These are phyloP conservation scores for Dunaliella sp. DNA, from an alignment of 139 green algal genomes.

Conservation along the genomic window DNA sequence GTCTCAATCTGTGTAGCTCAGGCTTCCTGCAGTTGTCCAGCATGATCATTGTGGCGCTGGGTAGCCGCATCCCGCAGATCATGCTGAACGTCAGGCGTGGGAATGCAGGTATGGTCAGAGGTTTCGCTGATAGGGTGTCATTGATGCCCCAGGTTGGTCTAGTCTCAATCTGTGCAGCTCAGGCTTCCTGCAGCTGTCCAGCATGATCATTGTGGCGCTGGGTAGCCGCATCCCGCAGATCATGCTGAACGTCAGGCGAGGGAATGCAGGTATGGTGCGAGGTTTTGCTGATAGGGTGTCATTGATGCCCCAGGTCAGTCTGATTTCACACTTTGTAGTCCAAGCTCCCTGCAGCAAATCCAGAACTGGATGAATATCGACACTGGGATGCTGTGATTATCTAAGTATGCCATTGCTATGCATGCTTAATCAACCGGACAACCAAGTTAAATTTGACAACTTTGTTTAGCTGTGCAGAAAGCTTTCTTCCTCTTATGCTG, in stretches of 20 bases:
- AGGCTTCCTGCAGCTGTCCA: conserved; percentile 55
- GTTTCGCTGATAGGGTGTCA: background rate
- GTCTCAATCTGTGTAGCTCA: too few relatives aligned
- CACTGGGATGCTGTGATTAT: too few relatives aligned
- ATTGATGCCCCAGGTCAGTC: too few relatives aligned
- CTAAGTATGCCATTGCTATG: too few relatives aligned
- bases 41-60: conserved; percentile 49
- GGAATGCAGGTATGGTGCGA: conserved; percentile 46
- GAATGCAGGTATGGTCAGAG: conserved; percentile 39
- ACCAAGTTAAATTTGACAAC: too few relatives aligned
- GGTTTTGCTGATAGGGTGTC: background rate
- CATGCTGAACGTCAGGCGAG: conserved; percentile 65
- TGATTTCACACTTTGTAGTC: too few relatives aligned
- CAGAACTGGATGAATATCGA: too few relatives aligned
- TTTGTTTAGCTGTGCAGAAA: too few relatives aligned
- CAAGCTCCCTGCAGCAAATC: conserved; percentile 55
- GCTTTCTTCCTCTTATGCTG: too few relatives aligned
- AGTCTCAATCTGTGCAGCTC: too few relatives aligned
- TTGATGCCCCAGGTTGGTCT: too few relatives aligned
- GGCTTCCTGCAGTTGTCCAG: conserved; percentile 56
- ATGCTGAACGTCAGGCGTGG: conserved; percentile 68
- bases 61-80: conserved; percentile 71
- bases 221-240: conserved; percentile 72
- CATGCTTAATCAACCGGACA: too few relatives aligned
- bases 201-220: conserved; percentile 49